Base-by-base conservation (phyloP, 2,329 filamentous ascomycete species). In the Monascus ruber region DNA sequence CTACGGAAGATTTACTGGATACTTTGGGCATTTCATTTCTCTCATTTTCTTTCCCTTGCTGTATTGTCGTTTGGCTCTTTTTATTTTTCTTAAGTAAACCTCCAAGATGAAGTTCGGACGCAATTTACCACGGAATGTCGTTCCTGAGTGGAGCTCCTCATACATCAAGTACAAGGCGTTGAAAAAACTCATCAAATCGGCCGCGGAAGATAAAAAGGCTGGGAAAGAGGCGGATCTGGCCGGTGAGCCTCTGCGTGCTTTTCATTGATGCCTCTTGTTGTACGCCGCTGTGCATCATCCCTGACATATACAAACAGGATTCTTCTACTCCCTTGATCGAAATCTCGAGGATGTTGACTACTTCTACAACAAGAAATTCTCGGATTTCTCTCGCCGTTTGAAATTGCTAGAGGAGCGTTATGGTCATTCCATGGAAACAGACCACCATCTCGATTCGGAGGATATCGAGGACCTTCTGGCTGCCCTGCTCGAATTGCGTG, bases 341-440 rank as follows among this genome's bases (percentile, higher is more conserved):
- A 95, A 96, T 60, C 81, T 98, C 56, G 91, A 98, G 70, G 84
- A 94, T 65, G 89, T 98, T 60, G 87, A 95, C 63, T 77, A 77
- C 37, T 96, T 98, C 64, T 96, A 95, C 71, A 95, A 94, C 68
- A 93, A 88, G 62, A 95, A 95, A 60, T 86, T 87, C 56, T 75
- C 79, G 45, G 89, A 96, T 52, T 82, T 82, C 45, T 79, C 82
- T 31, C 82, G 91, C 44, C 81, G 89, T 29, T 70, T 96, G 49
- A 87, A 85, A 50, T 75, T 95, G 9, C 72, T 96, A 25, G 81
- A 93, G 61, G 85, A 91, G 49, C 79, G 86, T 47, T 95, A 94
- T 70, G 88, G 86, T 48, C 75, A 78, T 46, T 74, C 77, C 8
- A 73, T 79, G 38, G 81, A 87, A 41, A 68, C 78, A 38, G 73